These are phyloP conservation scores for Candida tallmaniae DNA, from an alignment of 805 yeast species.

Conservation along the genomic window DNA sequence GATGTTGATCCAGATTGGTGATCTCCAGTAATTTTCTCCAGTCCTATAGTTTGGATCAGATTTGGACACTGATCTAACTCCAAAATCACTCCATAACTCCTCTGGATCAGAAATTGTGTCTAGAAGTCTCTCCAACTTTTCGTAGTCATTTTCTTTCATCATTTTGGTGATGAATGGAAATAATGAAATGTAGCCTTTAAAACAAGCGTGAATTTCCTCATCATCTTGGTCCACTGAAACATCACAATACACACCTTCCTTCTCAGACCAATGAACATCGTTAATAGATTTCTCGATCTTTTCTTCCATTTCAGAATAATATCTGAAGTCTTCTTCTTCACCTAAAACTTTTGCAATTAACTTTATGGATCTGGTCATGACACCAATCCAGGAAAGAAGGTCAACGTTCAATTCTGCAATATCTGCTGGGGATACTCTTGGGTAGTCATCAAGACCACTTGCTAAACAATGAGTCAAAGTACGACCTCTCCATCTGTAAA, in stretches of 20 bases:
- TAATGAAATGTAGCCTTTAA: slow-evolving; percentile 80
- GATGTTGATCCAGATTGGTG: slow-evolving; percentile 89
- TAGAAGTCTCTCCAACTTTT: slow-evolving; percentile 48
- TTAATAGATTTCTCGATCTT: slow-evolving; percentile 64
- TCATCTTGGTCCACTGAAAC: slow-evolving; percentile 71
- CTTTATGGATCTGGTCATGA: slow-evolving; percentile 80
- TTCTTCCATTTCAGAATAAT: slow-evolving; percentile 48
- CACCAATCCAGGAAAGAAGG: slow-evolving; percentile 87
- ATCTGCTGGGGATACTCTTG: slow-evolving; percentile 77
- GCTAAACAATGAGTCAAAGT: slow-evolving; percentile 82
- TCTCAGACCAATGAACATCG: slow-evolving; percentile 73
- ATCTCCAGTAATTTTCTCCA: slow-evolving; percentile 94
- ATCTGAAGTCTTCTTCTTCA: slow-evolving; percentile 51
- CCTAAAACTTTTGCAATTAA: slow-evolving; percentile 63
- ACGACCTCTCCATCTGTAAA: slow-evolving; percentile 92
- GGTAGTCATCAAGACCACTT: slow-evolving; percentile 94
- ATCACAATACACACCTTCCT: slow-evolving; percentile 73
- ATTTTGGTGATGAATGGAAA: slow-evolving; percentile 80
- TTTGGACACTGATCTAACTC: slow-evolving; percentile 77
- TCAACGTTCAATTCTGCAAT: slow-evolving; percentile 90
- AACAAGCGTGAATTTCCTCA: slow-evolving; percentile 66
- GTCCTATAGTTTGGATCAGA: slow-evolving; percentile 61
- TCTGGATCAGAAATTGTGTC: slow-evolving; percentile 62
- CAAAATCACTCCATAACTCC: slow-evolving; percentile 72
- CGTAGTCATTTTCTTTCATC: slow-evolving; percentile 42